These are phyloP conservation scores for Durio zibethinus DNA, from an alignment of 345 rosid species.

Conservation along the genomic window DNA sequence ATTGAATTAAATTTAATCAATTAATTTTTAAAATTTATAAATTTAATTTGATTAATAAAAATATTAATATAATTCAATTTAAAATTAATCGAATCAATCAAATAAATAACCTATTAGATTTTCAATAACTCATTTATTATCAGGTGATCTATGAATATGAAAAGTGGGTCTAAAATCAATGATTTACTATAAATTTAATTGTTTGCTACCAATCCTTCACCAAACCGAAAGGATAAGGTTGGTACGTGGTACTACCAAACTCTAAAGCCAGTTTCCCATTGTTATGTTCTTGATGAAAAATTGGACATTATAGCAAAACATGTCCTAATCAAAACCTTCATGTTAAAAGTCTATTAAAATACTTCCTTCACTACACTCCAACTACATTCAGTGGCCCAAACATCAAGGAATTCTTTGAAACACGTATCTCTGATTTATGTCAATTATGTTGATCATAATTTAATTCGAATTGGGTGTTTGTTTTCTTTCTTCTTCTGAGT, in stretches of 20 bases:
- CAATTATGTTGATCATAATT: conserved; percentile 6
- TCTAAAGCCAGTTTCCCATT: neutral
- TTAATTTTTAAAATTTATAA: too few relatives aligned
- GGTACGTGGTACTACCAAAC: neutral
- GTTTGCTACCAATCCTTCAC: too few relatives aligned
- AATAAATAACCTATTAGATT: too few relatives aligned
- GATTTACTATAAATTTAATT: neutral
- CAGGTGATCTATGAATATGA: neutral
- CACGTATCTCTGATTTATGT: neutral
- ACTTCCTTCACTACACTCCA: neutral
- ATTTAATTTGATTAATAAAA: too few relatives aligned
- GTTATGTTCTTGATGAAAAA: neutral
- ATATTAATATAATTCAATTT: too few relatives aligned
- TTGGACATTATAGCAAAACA: neutral
- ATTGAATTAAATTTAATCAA: too few relatives aligned
- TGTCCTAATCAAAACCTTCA: conserved; percentile 6
- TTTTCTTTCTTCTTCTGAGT: conserved; percentile 1
- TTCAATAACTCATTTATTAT: too few relatives aligned
- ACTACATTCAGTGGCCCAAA: neutral
- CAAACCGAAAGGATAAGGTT: neutral
- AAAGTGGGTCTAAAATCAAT: neutral
- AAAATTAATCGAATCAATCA: too few relatives aligned
- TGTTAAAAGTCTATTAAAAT: neutral
- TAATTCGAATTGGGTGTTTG: neutral
- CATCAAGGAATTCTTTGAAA: neutral